Evolutionary conservation across 148 eudicot species (phyloP), one percentile per base, ranked within the genome.

Genomic region (Rhododendron griersonianum): DNA sequence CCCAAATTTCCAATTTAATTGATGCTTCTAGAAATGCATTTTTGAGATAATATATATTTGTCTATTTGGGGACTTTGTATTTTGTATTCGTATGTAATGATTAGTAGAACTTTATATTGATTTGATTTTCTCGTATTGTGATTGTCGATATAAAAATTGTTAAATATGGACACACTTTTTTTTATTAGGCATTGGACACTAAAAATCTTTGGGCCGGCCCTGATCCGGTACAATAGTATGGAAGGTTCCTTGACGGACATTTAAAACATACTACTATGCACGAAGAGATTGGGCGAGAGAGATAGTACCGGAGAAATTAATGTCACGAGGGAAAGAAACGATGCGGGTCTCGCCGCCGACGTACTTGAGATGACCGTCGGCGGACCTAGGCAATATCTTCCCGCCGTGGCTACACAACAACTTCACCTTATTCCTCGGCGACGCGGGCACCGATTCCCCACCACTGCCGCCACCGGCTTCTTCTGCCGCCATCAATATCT

Each of bases 261-360:
- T 25, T 10, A 25, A 25, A 11, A 67, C 73, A 67, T 10, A 30
- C 30, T 30, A 30, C 30, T 30, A 65, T 25, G 5, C 6, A 11
- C 15, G 30, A 9, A 65, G 71, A 65, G 6, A 25, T n/a, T n/a
- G 71, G 14, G 25, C 45, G n/a, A 85, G 55, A 7, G 35, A 44
- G 33, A 4, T 1, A 15, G 30, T 86, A 89, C 98, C 96, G 28
- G 90, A 77, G 82, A 93, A 91, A 21, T 83, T 69, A 78, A 91
- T 89, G 63, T 91, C 87, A 0, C 92, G 88, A 81, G 93, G 88
- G 50, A 95, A 89, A 15, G 90, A 91, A 71, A 95, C 85, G 75
- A 92, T 92, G 6, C 98, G 96, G 15, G 96, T 94, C 88, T 95
- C 98, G 37, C 97, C 98, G 37, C 97, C 98, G 10, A 95, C 89